phyloP scores from a whole-genome alignment of 805 yeast species.

The Myxozyma sirexii region DNA sequence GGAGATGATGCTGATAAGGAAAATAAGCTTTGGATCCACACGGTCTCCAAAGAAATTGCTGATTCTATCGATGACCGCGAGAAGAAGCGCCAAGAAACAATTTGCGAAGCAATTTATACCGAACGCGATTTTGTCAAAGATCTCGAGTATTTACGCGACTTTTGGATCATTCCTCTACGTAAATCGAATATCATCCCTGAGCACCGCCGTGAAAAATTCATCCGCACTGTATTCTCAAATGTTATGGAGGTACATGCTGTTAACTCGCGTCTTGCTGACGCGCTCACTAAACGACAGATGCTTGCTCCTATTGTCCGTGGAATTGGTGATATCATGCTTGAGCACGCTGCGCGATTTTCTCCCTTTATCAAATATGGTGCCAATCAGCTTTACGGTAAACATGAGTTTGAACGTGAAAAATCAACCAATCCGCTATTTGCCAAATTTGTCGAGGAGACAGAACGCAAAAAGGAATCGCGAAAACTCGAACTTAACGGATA shows the following conservation, averaged over 20 bases:
- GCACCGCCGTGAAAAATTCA: constrained; percentile 84
- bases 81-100: constrained; percentile 90
- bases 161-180: constrained; percentile 88
- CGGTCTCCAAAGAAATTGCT: constrained; percentile 78
- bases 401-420: constrained; percentile 92
- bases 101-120: constrained; percentile 89
- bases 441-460: constrained; percentile 89
- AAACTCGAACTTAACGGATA: constrained; percentile 91
- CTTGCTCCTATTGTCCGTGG: constrained; percentile 80
- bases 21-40: constrained; percentile 89
- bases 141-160: constrained; percentile 87
- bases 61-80: constrained; percentile 81
- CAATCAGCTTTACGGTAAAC: constrained; percentile 91
- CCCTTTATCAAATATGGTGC: constrained; percentile 94
- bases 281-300: constrained; percentile 83
- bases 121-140: constrained; percentile 96
- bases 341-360: constrained; percentile 82
- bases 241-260: constrained; percentile 83
- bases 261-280: constrained; percentile 84
- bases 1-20: constrained; percentile 53
- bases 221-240: constrained; percentile 88
- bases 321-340: constrained; percentile 84
- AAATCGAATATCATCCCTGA: constrained; percentile 87
- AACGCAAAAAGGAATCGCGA: constrained; percentile 78
- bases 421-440: constrained; percentile 88